phyloP scores from a whole-genome alignment of 108 stramenopile species.

The Stephanodiscus triporus region DNA sequence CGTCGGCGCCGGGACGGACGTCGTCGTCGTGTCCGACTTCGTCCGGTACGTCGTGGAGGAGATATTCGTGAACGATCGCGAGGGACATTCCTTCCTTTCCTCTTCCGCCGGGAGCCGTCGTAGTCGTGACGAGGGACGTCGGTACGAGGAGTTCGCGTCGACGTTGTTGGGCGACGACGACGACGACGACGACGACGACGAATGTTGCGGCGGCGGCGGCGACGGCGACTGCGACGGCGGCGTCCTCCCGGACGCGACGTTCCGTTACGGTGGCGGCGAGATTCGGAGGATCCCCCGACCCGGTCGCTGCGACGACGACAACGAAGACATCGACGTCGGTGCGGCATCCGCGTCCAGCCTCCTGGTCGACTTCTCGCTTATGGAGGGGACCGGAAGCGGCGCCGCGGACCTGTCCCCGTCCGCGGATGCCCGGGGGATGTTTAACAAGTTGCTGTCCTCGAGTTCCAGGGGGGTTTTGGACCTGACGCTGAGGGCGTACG shows the following conservation, averaged over 20 bases:
- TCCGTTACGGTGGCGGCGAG: background rate
- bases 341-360: background rate
- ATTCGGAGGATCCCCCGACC: background rate
- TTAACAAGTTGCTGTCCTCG: background rate
- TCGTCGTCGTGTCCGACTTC: background rate
- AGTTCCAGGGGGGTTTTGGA: background rate
- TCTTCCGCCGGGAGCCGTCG: background rate
- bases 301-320: too few species aligned
- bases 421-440: background rate
- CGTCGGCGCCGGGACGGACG: background rate
- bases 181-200: too few species aligned
- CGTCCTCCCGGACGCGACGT: background rate
- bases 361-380: slow-evolving; percentile 4
- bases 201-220: background rate
- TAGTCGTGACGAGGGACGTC: background rate
- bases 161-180: background rate
- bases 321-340: too few species aligned
- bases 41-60: slow-evolving; percentile 3
- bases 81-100: background rate
- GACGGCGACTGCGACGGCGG: background rate
- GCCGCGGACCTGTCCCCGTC: background rate
- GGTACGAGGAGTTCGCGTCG: background rate
- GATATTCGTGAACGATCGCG: background rate
- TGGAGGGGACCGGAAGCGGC: background rate
- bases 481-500: background rate